phyloP scores from a whole-genome alignment of 2,329 filamentous ascomycete species.

The Ploettnerulaceae sp. region DNA sequence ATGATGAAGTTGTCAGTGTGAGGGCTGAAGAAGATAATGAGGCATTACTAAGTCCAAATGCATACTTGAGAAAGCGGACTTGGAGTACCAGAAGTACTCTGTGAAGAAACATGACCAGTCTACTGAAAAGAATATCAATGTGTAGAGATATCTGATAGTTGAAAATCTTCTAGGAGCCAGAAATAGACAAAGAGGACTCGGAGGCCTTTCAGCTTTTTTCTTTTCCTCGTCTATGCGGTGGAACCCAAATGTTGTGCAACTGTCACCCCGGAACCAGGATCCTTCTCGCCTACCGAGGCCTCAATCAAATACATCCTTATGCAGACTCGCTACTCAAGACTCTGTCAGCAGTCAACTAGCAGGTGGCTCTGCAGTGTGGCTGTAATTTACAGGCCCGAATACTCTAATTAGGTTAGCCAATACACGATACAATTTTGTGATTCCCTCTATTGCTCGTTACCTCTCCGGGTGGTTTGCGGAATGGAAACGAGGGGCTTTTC shows the following conservation, averaged over 20 bases:
- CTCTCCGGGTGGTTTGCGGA: slow-evolving; percentile 36
- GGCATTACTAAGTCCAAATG: no score
- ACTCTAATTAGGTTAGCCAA: not conserved
- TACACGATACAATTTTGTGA: not conserved
- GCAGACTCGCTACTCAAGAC: not conserved
- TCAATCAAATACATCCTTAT: not conserved
- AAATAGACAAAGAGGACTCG: no score
- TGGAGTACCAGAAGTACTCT: no score
- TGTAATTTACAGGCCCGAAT: not conserved
- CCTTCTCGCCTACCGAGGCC: no score
- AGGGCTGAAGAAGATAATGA: not conserved
- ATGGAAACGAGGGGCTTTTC: slow-evolving; percentile 40
- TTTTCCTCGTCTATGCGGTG: no score
- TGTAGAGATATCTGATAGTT: no score
- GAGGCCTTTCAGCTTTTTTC: no score
- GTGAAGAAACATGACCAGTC: no score
- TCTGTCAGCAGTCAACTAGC: not conserved
- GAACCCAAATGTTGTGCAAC: no score
- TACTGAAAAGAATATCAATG: no score
- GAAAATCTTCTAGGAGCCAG: no score
- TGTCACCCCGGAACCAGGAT: not conserved
- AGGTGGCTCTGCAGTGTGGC: not conserved
- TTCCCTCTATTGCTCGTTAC: not conserved
- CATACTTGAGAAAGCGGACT: no score
- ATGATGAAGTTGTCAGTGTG: not conserved